Evolutionary conservation across 345 rosid genomes (phyloP), one percentile per base, ranked within the genome.

Genomic region (Brassica rapa): DNA sequence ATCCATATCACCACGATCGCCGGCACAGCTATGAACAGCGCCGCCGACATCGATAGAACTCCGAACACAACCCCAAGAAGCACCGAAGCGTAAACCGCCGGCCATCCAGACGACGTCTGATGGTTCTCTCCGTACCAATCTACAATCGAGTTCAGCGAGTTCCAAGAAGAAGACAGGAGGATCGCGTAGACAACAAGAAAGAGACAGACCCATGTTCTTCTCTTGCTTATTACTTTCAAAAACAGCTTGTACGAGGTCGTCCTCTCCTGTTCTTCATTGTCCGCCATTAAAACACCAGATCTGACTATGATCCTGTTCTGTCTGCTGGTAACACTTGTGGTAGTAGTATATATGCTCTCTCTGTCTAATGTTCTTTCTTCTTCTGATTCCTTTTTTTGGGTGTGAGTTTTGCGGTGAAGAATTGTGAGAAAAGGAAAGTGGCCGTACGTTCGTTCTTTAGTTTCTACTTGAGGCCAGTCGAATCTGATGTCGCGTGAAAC

Each of bases 1-100:
- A 94, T 94, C 95, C 97, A 89, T 15, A 84, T 88, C 16, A 92
- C 95, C 68, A 95, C 60, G 61, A 92, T 95, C 43, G 97, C 96
- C 1, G 98, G 99, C 66, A 95, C 93, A 3, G 88, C 99, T 71
- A 93, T 93, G 7, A 90, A 93, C 11, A 95, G 88, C 37, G 99
- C 98, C 14, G 99, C 96, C 49, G 77, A 87, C 99, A 95, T 91
- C 4, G 99, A 90, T 0, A 93, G 72, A 14, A 89, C 33, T 25
- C 98, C 99, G 68, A 89, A 90, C 63, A 91, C 94, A 0, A 83
- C 90, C 21, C 97, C 98, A 1, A 95, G 84, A 67, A 95, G 91
- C 73, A 89, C 93, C 3, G 99, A 91, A 2, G 96, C 97, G 72
- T 93, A 95, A 68, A 93, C 57, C 46, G 98, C 98, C 27, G 98